These are phyloP conservation scores for Ehretia macrophylla DNA, from an alignment of 257 asterid species.

Conservation along the genomic window DNA sequence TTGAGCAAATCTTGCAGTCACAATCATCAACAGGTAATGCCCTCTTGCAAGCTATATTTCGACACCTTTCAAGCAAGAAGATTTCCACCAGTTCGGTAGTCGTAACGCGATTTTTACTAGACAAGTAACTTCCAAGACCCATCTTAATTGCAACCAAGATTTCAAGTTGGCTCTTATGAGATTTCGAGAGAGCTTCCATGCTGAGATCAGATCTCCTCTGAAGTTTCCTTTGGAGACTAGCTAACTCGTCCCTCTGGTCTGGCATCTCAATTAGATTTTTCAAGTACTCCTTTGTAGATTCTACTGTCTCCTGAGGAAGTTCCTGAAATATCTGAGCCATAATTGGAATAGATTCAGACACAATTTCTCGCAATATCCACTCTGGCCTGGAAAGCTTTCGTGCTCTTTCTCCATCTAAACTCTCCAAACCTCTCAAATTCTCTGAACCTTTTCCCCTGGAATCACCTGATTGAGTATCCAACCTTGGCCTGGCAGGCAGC, in stretches of 20 bases:
- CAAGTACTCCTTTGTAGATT: constrained; percentile 63
- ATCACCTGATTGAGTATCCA: constrained; percentile 56
- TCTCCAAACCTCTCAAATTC: constrained; percentile 38
- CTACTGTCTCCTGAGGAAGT: constrained; percentile 59
- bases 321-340: constrained; percentile 73
- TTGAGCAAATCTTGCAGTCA: constrained; percentile 78
- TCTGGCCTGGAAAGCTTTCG: constrained; percentile 52
- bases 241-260: constrained; percentile 50
- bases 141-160: constrained; percentile 64
- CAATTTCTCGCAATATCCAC: constrained; percentile 67
- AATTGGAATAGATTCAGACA: constrained; percentile 57
- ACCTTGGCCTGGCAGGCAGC: constrained; percentile 65
- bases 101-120: constrained; percentile 39
- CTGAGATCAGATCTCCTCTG: constrained; percentile 77
- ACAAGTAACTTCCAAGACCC: constrained; percentile 59
- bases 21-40: constrained; percentile 76
- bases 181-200: constrained; percentile 62
- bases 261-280: constrained; percentile 44
- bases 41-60: constrained; percentile 67
- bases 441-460: constrained; percentile 50
- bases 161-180: constrained; percentile 71
- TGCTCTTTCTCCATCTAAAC: constrained; percentile 35
- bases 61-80: constrained; percentile 73
- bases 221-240: constrained; percentile 57
- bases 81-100: constrained; percentile 61